phyloP scores from a whole-genome alignment of 441 rosid species.

The Gossypium lobatum region DNA sequence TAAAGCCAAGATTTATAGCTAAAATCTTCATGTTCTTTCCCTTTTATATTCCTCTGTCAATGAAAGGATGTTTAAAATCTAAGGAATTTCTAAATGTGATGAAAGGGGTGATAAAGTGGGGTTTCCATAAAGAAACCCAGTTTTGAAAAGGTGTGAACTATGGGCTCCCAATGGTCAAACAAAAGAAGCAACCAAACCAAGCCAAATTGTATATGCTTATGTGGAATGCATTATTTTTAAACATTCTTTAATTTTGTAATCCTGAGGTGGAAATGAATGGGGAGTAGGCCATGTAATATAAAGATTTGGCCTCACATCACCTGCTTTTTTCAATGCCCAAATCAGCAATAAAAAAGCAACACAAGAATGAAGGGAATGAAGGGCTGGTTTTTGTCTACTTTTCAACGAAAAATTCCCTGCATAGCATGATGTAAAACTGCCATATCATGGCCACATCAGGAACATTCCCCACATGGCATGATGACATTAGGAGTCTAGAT shows the following conservation, averaged over 20 bases:
- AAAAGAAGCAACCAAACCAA: neutral
- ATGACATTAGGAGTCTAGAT: neutral
- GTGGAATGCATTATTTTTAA: neutral
- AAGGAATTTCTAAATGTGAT: no score
- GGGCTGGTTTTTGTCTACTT: neutral
- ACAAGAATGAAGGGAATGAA: neutral
- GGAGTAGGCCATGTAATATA: neutral
- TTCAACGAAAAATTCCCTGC: neutral
- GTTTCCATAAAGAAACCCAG: neutral
- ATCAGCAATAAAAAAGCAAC: neutral
- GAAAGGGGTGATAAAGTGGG: no score
- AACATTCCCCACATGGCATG: conserved; percentile 1
- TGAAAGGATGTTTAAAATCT: no score
- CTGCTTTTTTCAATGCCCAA: neutral
- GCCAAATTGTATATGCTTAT: neutral
- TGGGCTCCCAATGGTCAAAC: neutral
- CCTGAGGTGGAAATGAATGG: neutral
- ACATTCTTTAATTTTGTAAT: neutral
- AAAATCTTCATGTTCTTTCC: no score
- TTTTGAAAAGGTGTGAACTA: neutral
- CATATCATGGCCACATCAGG: conserved; percentile 3
- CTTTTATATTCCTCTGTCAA: no score
- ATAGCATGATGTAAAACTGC: neutral
- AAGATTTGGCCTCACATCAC: neutral
- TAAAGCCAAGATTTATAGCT: no score